Conservation (phyloP, 768 basidiomycete species). For the Suillus discolor region DNA sequence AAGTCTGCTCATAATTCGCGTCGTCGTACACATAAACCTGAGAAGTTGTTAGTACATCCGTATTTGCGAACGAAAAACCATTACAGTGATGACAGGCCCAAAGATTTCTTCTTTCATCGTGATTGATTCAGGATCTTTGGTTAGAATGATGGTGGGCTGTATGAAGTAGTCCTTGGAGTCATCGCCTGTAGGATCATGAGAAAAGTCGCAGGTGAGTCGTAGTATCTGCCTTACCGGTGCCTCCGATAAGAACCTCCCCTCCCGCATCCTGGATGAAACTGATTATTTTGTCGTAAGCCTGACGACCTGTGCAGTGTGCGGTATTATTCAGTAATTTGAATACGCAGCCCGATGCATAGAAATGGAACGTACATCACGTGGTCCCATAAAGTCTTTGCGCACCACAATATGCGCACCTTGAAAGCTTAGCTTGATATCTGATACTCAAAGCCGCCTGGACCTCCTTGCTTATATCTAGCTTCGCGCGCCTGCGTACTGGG, state of each 20-base stretch:
- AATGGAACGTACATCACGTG: constrained; percentile 96
- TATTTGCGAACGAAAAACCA: not conserved
- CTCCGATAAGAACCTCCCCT: constrained; percentile 89
- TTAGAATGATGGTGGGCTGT: constrained; percentile 90
- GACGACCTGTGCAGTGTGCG: constrained; percentile 71
- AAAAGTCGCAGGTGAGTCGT: not conserved
- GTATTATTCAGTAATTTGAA: not conserved
- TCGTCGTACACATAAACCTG: constrained; percentile 91
- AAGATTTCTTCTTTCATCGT: constrained; percentile 97
- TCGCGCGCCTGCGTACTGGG: not conserved
- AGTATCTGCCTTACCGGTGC: constrained; percentile 53
- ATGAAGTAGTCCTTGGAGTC: constrained; percentile 93
- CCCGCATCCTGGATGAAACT: constrained; percentile 80
- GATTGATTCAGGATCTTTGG: constrained; percentile 77
- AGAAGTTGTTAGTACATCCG: constrained; percentile 8
- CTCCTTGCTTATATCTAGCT: not conserved
- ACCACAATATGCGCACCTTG: constrained; percentile 56
- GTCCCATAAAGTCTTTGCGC: constrained; percentile 80
- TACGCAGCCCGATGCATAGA: not conserved
- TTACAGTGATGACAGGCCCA: constrained; percentile 90
- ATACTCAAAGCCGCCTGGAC: constrained; percentile 82
- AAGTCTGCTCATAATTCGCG: constrained; percentile 82
- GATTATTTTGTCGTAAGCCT: constrained; percentile 88
- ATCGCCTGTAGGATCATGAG: constrained; percentile 52
- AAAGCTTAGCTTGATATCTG: no score